Evolutionary conservation across 805 yeast species (phyloP).

Genomic region (Wickerhamiella musiphila): DNA sequence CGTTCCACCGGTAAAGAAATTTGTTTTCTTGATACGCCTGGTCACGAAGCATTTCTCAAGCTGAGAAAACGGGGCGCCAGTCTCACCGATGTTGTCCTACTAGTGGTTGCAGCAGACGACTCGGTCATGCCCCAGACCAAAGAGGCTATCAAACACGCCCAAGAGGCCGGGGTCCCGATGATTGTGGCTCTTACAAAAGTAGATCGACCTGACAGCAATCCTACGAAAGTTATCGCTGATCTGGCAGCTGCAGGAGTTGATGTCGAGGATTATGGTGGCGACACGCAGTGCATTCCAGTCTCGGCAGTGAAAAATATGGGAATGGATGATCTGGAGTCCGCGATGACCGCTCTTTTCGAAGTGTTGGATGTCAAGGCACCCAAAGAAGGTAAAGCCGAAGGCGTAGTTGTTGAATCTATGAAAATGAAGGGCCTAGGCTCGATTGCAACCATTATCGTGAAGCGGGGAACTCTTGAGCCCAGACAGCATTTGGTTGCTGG

Average conservation of each 20-base stretch:
- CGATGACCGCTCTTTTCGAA: constrained; percentile 71
- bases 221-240: constrained; percentile 64
- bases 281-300: constrained; percentile 71
- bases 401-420: constrained; percentile 79
- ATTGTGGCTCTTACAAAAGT: constrained; percentile 89
- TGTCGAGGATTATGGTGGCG: constrained; percentile 90
- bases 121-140: constrained; percentile 95
- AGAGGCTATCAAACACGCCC: constrained; percentile 89
- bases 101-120: constrained; percentile 95
- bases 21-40: constrained; percentile 93
- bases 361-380: constrained; percentile 57
- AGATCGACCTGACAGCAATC: constrained; percentile 60
- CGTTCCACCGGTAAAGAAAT: constrained; percentile 57
- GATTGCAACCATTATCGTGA: constrained; percentile 68
- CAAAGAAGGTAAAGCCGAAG: constrained; percentile 40
- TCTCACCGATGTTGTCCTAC: constrained; percentile 76
- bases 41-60: constrained; percentile 90
- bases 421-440: constrained; percentile 69
- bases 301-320: constrained; percentile 83
- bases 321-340: constrained; percentile 80
- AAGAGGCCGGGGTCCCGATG: constrained; percentile 60
- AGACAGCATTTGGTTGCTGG: constrained; percentile 79
- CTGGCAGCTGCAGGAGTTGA: constrained; percentile 62
- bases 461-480: constrained; percentile 54
- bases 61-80: constrained; percentile 96